These are phyloP conservation scores for Sarocladiaceae sp. DNA, from an alignment of 2,329 filamentous ascomycete species.

Conservation along the genomic window DNA sequence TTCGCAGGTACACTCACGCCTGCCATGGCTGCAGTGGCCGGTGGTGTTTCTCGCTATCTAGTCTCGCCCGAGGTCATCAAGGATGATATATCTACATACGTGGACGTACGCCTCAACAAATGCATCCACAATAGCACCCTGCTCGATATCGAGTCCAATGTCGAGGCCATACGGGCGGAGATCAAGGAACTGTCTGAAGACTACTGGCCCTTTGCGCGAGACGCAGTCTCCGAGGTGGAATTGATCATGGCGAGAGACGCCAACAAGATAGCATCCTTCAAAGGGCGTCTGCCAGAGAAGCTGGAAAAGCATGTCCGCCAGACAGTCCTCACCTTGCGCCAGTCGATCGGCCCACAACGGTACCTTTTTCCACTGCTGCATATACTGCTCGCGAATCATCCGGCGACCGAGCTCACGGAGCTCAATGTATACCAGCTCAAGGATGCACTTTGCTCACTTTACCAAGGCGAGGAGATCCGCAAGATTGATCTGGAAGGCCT, in stretches of 20 bases:
- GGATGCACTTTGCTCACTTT: neutral
- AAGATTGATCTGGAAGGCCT: neutral
- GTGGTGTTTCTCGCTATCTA: neutral
- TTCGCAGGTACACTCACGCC: neutral
- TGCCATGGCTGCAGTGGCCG: neutral
- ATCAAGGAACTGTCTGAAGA: neutral
- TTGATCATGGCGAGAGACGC: neutral
- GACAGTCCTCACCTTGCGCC: neutral
- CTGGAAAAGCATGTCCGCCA: neutral
- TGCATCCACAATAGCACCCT: neutral
- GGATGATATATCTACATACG: neutral
- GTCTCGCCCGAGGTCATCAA: neutral
- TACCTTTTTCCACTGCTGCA: neutral
- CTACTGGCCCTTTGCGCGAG: slow-evolving; percentile 5
- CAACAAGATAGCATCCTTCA: neutral
- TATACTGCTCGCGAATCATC: neutral
- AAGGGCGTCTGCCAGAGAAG: neutral
- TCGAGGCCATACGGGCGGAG: neutral
- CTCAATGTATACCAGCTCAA: slow-evolving; percentile 1
- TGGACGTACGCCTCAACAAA: neutral
- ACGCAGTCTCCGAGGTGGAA: neutral
- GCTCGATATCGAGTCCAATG: neutral
- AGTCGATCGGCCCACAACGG: neutral
- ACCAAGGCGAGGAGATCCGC: neutral
- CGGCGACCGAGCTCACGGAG: neutral